Evolutionary conservation across 495 filamentous ascomycete genomes (phyloP).

Genomic region (Xylaria palmicola): DNA sequence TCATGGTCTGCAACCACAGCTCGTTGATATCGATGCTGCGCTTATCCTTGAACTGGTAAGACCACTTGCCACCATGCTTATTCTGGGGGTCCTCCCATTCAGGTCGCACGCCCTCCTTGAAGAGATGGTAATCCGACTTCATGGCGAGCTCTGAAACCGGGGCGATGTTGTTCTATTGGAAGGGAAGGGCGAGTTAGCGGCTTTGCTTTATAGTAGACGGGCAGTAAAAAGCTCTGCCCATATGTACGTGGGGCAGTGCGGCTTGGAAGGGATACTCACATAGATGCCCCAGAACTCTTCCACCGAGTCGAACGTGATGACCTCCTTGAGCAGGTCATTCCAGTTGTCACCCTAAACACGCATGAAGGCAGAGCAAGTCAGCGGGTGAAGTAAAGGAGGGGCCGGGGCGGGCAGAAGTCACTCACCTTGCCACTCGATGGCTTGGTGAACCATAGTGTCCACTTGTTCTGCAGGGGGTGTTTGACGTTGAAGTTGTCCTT

Average conservation of each 20-base stretch:
- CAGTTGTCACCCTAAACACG: constrained; percentile 83
- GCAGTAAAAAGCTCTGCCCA: no score
- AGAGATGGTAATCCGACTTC: constrained; percentile 99
- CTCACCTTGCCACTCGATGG: constrained; percentile 92
- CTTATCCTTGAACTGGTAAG: constrained; percentile 95
- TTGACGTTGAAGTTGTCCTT: constrained; percentile 98
- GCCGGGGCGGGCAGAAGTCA: neutral
- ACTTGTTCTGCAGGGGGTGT: constrained; percentile 91
- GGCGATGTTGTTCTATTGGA: constrained; percentile 90
- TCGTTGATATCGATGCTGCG: constrained; percentile 87
- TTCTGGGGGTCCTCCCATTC: constrained; percentile 99
- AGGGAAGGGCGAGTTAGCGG: constrained; percentile 3
- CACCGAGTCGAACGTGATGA: constrained; percentile 96
- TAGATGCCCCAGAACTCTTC: constrained; percentile 99
- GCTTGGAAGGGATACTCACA: constrained; percentile 58
- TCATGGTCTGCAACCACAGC: constrained; percentile 94
- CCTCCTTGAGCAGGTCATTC: constrained; percentile 96
- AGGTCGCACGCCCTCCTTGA: constrained; percentile 94
- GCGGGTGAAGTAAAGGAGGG: neutral
- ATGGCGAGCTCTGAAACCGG: constrained; percentile 90
- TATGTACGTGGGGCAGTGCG: no score
- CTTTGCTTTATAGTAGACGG: neutral
- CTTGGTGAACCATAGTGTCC: constrained; percentile 99
- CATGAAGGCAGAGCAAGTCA: constrained; percentile 12
- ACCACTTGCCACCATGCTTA: constrained; percentile 99